Base-by-base conservation (phyloP, 2,329 filamentous ascomycete species). In the Rhytidhysteron rufulum region DNA sequence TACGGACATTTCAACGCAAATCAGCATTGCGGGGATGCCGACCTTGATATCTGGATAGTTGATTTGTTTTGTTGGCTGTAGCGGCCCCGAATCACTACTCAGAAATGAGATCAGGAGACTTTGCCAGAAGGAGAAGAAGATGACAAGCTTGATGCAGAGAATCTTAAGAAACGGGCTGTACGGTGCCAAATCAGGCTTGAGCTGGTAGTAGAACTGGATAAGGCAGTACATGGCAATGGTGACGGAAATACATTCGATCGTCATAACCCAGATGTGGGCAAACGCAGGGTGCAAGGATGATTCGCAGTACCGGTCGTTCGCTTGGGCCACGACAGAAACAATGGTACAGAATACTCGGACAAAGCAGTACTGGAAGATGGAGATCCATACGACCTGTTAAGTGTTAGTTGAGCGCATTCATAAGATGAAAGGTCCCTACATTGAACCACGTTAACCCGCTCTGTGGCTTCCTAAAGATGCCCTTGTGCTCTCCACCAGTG, bases 81-180 rank as follows among this genome's bases (percentile, higher is more conserved):
- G 71, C 13, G 82, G 74, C 4, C 85, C 75, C 4, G 75, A 74
- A 1, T 79, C 79, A 63, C 74, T 67, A 15, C 77, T 77, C 16
- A 85, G 67, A 43, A 84, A 72, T 16, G 74, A 80, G 49, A 86
- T 81, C 37, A 80, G 51, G 53, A 76, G 51, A 24, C 48, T 58
- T 58, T 95, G 88, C 88, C 88, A 95, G 65, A 94, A 94, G 25
- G 84, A 89, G 51, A 95, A 76, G 72, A 95, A 95, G 56, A 95
- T 88, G 57, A 94, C 88, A 20, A 94, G 75, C 66, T 95, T 95
- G 68, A 95, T 93, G 55, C 87, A 85, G 16, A 88, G 60, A 19
- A 95, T 82, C 65, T 95, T 95, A 49, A 91, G 66, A 50, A 91
- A 85, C 0, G 88, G 85, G 15, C 70, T 74, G 58, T 94, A 79